Evolutionary conservation across 192 early-diverging fungal species (phyloP).

Genomic region (Physocladia obscura): DNA sequence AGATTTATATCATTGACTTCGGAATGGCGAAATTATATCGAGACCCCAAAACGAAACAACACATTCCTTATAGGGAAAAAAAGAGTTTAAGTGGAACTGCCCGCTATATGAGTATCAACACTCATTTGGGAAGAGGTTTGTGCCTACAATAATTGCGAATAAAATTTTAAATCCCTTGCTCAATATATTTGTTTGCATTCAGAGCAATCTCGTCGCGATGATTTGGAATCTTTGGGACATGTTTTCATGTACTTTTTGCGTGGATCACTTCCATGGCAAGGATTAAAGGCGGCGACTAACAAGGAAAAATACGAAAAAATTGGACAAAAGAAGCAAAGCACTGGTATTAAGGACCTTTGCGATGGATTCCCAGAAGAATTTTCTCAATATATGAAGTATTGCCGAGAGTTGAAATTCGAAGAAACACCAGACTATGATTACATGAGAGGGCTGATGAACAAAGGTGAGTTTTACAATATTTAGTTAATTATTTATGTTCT

Average conservation of each 20-base stretch:
- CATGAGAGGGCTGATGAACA: constrained; percentile 79
- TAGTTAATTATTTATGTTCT: neutral
- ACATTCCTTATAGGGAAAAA: constrained; percentile 96
- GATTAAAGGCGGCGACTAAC: constrained; percentile 94
- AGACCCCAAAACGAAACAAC: constrained; percentile 92
- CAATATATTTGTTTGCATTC: too few species aligned
- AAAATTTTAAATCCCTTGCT: too few species aligned
- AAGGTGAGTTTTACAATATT: constrained; percentile 48
- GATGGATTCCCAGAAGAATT: constrained; percentile 93
- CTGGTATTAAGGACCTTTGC: constrained; percentile 84
- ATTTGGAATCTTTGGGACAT: constrained; percentile 95
- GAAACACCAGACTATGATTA: constrained; percentile 98
- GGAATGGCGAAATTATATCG: constrained; percentile 98
- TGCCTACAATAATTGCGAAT: too few species aligned
- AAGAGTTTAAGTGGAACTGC: constrained; percentile 82
- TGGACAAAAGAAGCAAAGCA: constrained; percentile 95
- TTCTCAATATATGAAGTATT: constrained; percentile 84
- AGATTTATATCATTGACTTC: constrained; percentile 92
- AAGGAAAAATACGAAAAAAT: constrained; percentile 99
- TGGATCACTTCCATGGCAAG: constrained; percentile 94
- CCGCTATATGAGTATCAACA: constrained; percentile 98
- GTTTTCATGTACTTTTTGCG: constrained; percentile 98
- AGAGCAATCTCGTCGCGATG: constrained; percentile 98
- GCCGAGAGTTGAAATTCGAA: constrained; percentile 89
- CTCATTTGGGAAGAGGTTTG: constrained; percentile 90